Base-by-base conservation (phyloP, 805 yeast genomes). In the Candida alai region DNA sequence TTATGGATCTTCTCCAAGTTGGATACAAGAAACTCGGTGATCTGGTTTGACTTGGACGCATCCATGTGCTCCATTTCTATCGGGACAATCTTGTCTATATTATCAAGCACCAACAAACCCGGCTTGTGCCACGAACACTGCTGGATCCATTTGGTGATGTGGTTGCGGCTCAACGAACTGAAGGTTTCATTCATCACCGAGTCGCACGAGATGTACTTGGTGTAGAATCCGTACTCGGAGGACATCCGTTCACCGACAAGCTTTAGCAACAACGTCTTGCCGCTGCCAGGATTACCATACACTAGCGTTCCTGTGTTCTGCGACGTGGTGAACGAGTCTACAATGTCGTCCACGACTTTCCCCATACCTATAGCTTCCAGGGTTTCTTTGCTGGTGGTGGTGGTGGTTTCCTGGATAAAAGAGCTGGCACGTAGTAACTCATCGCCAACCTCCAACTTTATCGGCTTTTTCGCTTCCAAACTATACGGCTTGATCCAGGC, bases 261-360 rank as follows among this genome's bases (percentile, higher is more conserved):
- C 3, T 65, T 55, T 11, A 78, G 49, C 2, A 82, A 41, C 2
- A 76, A 57, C 0, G 93, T 64, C 52, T 90, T 90, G 0, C 97
- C 97, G 41, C 86, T 73, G 0, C 96, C 97, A 1, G 84, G 64
- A 15, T 78, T 59, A 0, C 97, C 97, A 44, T 77, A 71, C 0
- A 89, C 48, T 35, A 87, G 58, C 0, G 78, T 62, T 2, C 90
- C 85, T 6, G 69, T 52, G 32, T 66, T 68, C 5, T 72, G 49
- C 19, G 62, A 73, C 25, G 69, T 55, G 5, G 63, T 48, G 3
- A 79, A 46, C 0, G 69, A 51, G 6, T 64, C 65, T 5, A 58
- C 44, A 8, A 78, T 46, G 4, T 61, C 58, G 0, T 52, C 56
- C 8, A 80, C 44, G 5, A 65, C 47, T 3, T 56, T 47, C 19